Evolutionary conservation across 495 filamentous ascomycete genomes (phyloP).

Genomic region (Penicillium flavigenum): DNA sequence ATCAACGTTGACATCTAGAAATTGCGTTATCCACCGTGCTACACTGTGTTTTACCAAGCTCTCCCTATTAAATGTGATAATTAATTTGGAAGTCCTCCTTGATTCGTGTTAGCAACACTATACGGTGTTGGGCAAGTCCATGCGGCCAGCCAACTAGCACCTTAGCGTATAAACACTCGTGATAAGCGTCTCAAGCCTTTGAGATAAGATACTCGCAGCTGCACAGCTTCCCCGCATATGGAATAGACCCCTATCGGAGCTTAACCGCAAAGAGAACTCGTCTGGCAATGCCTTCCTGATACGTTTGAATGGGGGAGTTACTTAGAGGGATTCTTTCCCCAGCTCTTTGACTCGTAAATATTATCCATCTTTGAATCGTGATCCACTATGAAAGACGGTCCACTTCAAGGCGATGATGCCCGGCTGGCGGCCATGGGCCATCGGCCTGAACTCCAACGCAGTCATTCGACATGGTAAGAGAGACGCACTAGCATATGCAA

Average conservation of each 20-base stretch:
- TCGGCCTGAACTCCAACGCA: slow-evolving; percentile 57
- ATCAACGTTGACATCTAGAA: neutral
- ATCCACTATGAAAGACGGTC: slow-evolving; percentile 21
- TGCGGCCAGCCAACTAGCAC: slow-evolving; percentile 14
- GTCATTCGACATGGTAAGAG: slow-evolving; percentile 43
- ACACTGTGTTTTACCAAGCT: neutral
- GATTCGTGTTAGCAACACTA: neutral
- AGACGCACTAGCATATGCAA: neutral
- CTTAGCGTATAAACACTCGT: neutral
- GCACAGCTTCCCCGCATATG: slow-evolving; percentile 6
- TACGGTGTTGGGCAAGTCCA: slow-evolving; percentile 24
- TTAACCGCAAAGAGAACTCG: neutral
- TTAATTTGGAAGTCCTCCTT: neutral
- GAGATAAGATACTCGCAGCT: slow-evolving; percentile 6
- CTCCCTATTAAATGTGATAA: neutral
- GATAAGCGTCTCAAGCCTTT: neutral
- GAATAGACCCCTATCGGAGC: neutral
- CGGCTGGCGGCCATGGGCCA: slow-evolving; percentile 59
- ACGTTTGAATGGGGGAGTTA: neutral
- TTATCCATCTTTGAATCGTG: neutral
- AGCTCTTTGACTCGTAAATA: neutral
- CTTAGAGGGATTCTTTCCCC: slow-evolving; percentile 3
- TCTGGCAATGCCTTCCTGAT: slow-evolving; percentile 16
- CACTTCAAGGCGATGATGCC: slow-evolving; percentile 40
- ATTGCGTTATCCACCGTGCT: neutral